A percentile compares a stretch with the other conserved stretches of the same genome.
These are phyloP conservation scores for Fraxinus velutina DNA, from an alignment of 305 asterid species.

Conservation along the genomic window DNA sequence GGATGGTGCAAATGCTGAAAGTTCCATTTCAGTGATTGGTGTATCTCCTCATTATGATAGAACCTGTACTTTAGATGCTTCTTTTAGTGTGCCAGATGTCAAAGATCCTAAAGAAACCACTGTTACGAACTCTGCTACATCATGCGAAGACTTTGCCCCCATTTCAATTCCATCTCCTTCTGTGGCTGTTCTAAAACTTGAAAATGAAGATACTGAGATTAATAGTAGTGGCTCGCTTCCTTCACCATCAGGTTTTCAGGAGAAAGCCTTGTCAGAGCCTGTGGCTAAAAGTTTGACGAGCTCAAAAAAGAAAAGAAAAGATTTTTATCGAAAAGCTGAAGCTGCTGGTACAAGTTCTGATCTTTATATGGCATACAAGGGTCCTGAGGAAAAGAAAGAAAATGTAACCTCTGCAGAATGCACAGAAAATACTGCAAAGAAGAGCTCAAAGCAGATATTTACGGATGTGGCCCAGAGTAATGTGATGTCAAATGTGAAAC, in stretches of 20 bases:
- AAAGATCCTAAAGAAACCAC: conserved; percentile 21
- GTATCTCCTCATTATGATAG: conserved; percentile 23
- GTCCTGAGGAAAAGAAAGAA: conserved; percentile 77
- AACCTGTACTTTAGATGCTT: conserved; percentile 13
- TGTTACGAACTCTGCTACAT: conserved; percentile 20
- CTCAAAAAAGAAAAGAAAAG: conserved; percentile 47
- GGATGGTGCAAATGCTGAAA: conserved; percentile 25
- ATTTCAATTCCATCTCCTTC: conserved; percentile 27
- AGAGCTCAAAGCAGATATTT: conserved; percentile 32
- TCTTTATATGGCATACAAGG: conserved; percentile 79
- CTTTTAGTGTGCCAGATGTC: conserved; percentile 20
- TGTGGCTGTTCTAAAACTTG: conserved; percentile 33
- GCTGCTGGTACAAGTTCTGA: conserved; percentile 70
- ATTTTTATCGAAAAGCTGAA: conserved; percentile 55
- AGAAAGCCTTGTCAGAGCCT: conserved; percentile 46
- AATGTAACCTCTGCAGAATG: conserved; percentile 33
- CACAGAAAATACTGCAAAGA: conserved; percentile 34
- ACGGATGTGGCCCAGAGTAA: conserved; percentile 36
- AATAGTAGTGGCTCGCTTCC: conserved; percentile 25
- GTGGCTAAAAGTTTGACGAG: conserved; percentile 40
- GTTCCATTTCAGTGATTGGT: conserved; percentile 21
- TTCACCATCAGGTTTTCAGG: conserved; percentile 36
- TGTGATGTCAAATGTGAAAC: conserved; percentile 33
- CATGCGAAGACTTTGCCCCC: conserved; percentile 27
- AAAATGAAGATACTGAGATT: conserved; percentile 35